Conservation (phyloP, 1,139 yeast species). For the Candida albicans region DNA sequence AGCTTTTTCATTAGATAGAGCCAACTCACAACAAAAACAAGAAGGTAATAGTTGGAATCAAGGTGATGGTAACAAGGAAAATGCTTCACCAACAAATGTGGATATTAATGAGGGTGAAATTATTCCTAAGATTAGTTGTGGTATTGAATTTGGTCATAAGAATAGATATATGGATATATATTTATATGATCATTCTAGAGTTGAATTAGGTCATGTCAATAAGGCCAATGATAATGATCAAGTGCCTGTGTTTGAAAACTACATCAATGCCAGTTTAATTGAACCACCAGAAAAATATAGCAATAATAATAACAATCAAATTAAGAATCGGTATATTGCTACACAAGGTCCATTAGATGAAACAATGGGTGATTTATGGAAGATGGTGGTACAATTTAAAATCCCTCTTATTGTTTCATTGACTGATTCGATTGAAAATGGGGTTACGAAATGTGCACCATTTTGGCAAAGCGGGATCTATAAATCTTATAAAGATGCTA, state of each 20-base stretch:
- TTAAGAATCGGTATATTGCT: constrained; percentile 53
- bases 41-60: background rate
- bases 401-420: constrained; percentile 47
- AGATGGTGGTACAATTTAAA: constrained; percentile 52
- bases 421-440: constrained; percentile 54
- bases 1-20: constrained; percentile 23
- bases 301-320: constrained; percentile 19
- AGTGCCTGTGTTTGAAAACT: constrained; percentile 13
- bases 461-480: constrained; percentile 53
- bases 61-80: background rate
- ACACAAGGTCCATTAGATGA: constrained; percentile 83
- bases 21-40: background rate
- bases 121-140: constrained; percentile 39
- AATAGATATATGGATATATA: constrained; percentile 48
- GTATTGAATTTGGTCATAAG: constrained; percentile 72
- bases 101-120: constrained; percentile 14
- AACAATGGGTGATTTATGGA: constrained; percentile 82
- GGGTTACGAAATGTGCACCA: constrained; percentile 55
- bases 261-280: constrained; percentile 65
- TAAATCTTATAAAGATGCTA: constrained; percentile 33
- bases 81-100: constrained; percentile 10
- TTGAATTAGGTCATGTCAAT: constrained; percentile 36
- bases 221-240: constrained; percentile 21
- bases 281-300: constrained; percentile 18
- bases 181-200: constrained; percentile 62